A percentile compares a stretch with the other conserved stretches of the same genome.
These are phyloP conservation scores for Trypanosoma cruzi DNA, from an alignment of 208 protist species.

Conservation along the genomic window DNA sequence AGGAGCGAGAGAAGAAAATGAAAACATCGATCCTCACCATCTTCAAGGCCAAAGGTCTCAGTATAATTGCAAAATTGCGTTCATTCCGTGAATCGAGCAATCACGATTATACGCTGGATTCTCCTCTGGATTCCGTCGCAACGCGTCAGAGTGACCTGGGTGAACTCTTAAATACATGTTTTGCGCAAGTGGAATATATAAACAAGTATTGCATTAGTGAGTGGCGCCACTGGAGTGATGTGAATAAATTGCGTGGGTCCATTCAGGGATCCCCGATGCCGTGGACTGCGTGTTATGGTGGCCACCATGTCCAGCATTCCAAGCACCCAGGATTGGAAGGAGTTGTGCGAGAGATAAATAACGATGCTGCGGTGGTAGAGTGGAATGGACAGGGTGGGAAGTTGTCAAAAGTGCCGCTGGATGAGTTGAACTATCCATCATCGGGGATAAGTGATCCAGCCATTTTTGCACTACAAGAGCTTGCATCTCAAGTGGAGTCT, in stretches of 20 bases:
- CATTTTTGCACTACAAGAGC: slow-evolving; percentile 29
- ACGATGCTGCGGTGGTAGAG: slow-evolving; percentile 19
- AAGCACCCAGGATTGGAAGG: slow-evolving; percentile 14
- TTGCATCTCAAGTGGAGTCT: slow-evolving; percentile 34
- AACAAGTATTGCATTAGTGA: slow-evolving; percentile 5
- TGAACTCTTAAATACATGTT: slow-evolving; percentile 15
- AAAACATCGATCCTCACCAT: slow-evolving; percentile 22
- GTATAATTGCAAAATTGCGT: slow-evolving; percentile 23
- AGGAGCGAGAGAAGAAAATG: slow-evolving; percentile 4
- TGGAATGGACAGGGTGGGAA: slow-evolving; percentile 23
- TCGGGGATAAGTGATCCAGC: slow-evolving; percentile 38
- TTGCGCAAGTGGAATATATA: slow-evolving; percentile 14
- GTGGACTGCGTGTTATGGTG: slow-evolving; percentile 22
- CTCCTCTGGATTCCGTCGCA: slow-evolving; percentile 17
- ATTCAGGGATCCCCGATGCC: slow-evolving; percentile 13
- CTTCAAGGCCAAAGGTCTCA: slow-evolving; percentile 19
- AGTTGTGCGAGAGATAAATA: slow-evolving; percentile 20
- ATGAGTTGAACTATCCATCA: slow-evolving; percentile 28
- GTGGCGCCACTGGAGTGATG: slow-evolving; percentile 16
- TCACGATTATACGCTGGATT: not conserved
- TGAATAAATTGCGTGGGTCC: slow-evolving; percentile 12
- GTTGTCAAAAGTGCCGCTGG: slow-evolving; percentile 6
- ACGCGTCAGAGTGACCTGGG: slow-evolving; percentile 17
- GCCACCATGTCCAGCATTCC: slow-evolving; percentile 19
- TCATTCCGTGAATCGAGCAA: not conserved